phyloP scores from a whole-genome alignment of 805 yeast genomes.

The Kodamaea lidongshanica region DNA sequence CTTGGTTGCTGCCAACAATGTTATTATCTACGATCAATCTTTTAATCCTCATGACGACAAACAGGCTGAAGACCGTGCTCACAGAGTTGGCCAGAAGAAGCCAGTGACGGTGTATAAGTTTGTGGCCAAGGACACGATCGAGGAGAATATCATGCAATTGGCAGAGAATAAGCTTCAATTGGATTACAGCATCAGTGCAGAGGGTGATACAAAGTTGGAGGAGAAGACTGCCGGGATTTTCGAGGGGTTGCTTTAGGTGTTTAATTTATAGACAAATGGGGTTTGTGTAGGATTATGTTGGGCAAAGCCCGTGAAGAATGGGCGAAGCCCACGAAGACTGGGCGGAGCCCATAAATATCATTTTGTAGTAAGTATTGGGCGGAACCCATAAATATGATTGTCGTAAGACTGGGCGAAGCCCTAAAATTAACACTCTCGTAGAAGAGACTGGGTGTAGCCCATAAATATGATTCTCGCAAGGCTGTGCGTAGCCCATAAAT shows the following conservation, averaged over 20 bases:
- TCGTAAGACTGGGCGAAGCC: no score
- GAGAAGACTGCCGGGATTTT: conserved; percentile 49
- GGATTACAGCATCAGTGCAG: conserved; percentile 56
- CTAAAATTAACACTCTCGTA: no score
- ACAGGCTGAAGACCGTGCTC: conserved; percentile 98
- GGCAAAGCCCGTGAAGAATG: no score
- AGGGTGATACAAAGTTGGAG: conserved; percentile 39
- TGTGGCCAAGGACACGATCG: conserved; percentile 70
- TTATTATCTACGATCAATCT: conserved; percentile 84
- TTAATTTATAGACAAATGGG: conserved; percentile 13
- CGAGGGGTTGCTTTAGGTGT: conserved; percentile 45
- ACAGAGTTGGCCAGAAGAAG: conserved; percentile 89
- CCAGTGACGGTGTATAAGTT: conserved; percentile 76
- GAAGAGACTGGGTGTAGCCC: no score
- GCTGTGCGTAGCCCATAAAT: no score
- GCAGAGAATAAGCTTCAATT: conserved; percentile 89
- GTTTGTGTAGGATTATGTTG: no score
- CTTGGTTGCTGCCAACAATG: conserved; percentile 89
- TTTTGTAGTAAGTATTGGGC: no score
- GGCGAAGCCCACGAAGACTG: no score
- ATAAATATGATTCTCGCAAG: no score
- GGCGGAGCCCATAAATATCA: no score
- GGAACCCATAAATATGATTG: no score
- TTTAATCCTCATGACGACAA: conserved; percentile 98
- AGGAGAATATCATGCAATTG: conserved; percentile 77